Evolutionary conservation across 352 stramenopile genomes (phyloP).

Genomic region (Globisporangium solare): DNA sequence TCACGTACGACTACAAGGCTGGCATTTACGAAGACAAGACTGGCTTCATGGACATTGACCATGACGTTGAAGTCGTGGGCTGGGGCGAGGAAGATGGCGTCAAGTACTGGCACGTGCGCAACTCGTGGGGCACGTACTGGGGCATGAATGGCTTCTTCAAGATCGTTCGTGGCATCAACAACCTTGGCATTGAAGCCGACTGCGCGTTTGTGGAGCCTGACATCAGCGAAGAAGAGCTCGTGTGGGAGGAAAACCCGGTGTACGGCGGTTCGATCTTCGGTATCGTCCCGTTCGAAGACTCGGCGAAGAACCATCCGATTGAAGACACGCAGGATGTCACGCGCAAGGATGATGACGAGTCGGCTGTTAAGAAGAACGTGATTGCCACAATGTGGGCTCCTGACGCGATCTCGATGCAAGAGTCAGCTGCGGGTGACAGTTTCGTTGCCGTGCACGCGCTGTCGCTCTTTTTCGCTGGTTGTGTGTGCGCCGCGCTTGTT

Average conservation of each 20-base stretch:
- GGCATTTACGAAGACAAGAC: slow-evolving; percentile 91
- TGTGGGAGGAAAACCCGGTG: slow-evolving; percentile 71
- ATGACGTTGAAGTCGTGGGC: slow-evolving; percentile 83
- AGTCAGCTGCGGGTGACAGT: slow-evolving; percentile 3
- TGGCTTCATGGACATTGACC: slow-evolving; percentile 80
- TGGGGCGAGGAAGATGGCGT: slow-evolving; percentile 90
- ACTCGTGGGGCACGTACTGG: slow-evolving; percentile 94
- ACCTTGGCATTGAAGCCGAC: slow-evolving; percentile 88
- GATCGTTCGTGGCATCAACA: slow-evolving; percentile 91
- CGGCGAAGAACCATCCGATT: slow-evolving; percentile 83
- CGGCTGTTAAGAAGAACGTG: slow-evolving; percentile 13
- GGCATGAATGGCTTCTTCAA: slow-evolving; percentile 97
- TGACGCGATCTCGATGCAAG: slow-evolving; percentile 10
- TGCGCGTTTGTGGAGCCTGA: slow-evolving; percentile 87
- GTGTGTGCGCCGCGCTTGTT: slow-evolving; percentile 38
- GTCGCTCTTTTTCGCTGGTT: slow-evolving; percentile 60
- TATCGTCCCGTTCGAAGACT: slow-evolving; percentile 65
- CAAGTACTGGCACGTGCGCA: slow-evolving; percentile 97
- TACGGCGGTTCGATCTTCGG: slow-evolving; percentile 79
- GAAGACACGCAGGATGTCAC: slow-evolving; percentile 86
- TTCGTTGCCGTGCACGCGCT: slow-evolving; percentile 28
- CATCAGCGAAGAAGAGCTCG: slow-evolving; percentile 72
- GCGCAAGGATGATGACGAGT: slow-evolving; percentile 22
- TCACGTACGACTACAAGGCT: slow-evolving; percentile 90
- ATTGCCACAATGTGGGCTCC: slow-evolving; percentile 2